Conservation (phyloP, 108 stramenopile genomes). For the Parmales sp. region DNA sequence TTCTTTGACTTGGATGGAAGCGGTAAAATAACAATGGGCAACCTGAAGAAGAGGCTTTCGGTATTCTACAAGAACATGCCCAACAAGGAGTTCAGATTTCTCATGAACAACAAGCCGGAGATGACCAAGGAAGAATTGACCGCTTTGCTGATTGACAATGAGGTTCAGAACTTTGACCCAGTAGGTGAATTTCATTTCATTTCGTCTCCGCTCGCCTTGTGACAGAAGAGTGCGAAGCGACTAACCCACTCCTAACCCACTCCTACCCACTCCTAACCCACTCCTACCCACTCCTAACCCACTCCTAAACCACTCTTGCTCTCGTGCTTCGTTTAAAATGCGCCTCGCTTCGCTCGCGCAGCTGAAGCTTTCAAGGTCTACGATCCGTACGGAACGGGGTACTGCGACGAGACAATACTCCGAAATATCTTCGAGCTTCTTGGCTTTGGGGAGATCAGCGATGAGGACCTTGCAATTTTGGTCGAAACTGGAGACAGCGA, state of each 20-base stretch:
- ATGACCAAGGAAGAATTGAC: conserved; percentile 38
- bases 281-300: too few relatives aligned
- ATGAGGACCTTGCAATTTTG: conserved; percentile 39
- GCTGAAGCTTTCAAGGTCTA: conserved; percentile 42
- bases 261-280: too few relatives aligned
- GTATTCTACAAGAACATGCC: conserved; percentile 37
- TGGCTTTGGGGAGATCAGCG: conserved; percentile 36
- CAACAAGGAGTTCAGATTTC: conserved; percentile 35
- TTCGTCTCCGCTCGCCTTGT: too few relatives aligned
- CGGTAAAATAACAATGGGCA: conserved; percentile 26
- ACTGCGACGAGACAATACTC: conserved; percentile 22
- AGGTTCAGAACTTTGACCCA: conserved; percentile 45
- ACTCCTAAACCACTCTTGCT: too few relatives aligned
- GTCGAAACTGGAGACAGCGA: conserved; percentile 43
- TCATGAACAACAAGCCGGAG: conserved; percentile 44
- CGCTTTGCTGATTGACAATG: conserved; percentile 43
- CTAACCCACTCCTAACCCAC: too few relatives aligned
- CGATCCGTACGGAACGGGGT: conserved; percentile 38
- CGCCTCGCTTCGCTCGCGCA: too few relatives aligned
- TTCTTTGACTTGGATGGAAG: conserved; percentile 34
- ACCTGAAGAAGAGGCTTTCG: conserved; percentile 31
- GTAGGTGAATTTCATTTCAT: too few relatives aligned
- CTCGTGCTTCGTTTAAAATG: too few relatives aligned
- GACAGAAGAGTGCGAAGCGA: too few relatives aligned
- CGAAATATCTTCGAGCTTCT: conserved; percentile 32